Percentiles rank a stretch among this genome's conserved stretches.
These are phyloP conservation scores for Turritis glabra DNA, from an alignment of 345 rosid genomes.

Conservation along the genomic window DNA sequence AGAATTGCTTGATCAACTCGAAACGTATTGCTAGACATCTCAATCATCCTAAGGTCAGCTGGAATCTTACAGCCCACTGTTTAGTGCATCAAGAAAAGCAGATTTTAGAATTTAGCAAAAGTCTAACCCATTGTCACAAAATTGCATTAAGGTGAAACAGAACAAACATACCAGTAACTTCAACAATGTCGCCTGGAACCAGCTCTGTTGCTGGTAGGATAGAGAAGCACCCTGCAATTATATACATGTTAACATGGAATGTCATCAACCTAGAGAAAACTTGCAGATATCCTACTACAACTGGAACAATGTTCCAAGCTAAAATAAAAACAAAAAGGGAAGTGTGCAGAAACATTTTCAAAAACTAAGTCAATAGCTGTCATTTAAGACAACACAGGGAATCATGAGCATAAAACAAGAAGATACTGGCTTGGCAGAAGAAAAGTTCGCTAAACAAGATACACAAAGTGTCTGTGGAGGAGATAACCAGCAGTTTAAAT, in stretches of 20 bases:
- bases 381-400: background rate
- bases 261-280: slow-evolving; percentile 21
- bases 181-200: slow-evolving; percentile 97
- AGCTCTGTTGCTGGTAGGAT: slow-evolving; percentile 93
- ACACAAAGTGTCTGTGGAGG: slow-evolving; percentile 7
- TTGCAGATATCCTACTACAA: slow-evolving; percentile 16
- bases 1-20: slow-evolving; percentile 99
- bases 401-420: slow-evolving; percentile 12
- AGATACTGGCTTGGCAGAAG: slow-evolving; percentile 6
- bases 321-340: background rate
- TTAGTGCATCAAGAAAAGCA: slow-evolving; percentile 32
- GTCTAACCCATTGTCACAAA: slow-evolving; percentile 14
- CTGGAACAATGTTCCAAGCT: background rate
- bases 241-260: slow-evolving; percentile 19
- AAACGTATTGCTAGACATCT: slow-evolving; percentile 83
- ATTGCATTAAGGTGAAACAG: background rate
- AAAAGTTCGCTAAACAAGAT: slow-evolving; percentile 9
- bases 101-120: slow-evolving; percentile 6
- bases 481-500: slow-evolving; percentile 3
- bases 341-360: background rate
- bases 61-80: slow-evolving; percentile 98
- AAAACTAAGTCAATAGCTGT: background rate
- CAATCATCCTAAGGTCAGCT: slow-evolving; percentile 96
- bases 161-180: slow-evolving; percentile 69
- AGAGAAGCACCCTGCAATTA: slow-evolving; percentile 86